These are phyloP conservation scores for Grifola frondosa DNA, from an alignment of 1,284 basidiomycete species.

Conservation along the genomic window DNA sequence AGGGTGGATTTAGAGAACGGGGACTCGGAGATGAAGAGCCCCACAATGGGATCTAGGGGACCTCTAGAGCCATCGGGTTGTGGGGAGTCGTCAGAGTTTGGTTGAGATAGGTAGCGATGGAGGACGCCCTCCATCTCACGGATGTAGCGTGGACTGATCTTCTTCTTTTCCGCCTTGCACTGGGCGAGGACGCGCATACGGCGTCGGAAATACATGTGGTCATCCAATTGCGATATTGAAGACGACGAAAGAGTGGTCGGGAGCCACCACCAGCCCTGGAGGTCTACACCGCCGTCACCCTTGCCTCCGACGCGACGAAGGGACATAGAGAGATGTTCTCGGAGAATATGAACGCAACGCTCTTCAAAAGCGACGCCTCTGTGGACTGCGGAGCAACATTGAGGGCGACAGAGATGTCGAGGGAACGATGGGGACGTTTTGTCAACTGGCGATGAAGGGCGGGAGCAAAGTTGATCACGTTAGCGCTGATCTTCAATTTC, in stretches of 20 bases:
- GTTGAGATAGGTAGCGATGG: conserved; percentile 40
- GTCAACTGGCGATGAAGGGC: too few relatives aligned
- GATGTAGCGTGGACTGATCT: conserved; percentile 74
- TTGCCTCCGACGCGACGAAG: conserved; percentile 77
- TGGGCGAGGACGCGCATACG: conserved; percentile 81
- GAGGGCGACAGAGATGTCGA: too few relatives aligned
- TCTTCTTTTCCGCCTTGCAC: conserved; percentile 87
- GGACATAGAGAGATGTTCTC: conserved; percentile 74
- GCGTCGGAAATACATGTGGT: conserved; percentile 18
- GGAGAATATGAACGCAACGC: conserved; percentile 62
- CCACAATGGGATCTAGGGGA: conserved; percentile 47
- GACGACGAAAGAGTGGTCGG: conserved; percentile 35
- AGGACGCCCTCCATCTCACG: conserved; percentile 88
- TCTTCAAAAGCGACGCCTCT: conserved; percentile 78
- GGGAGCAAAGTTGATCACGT: too few relatives aligned
- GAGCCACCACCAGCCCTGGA: conserved; percentile 93
- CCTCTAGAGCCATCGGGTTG: too few relatives aligned
- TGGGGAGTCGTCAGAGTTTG: neutral
- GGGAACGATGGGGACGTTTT: too few relatives aligned
- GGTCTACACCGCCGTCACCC: conserved; percentile 83
- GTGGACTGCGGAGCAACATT: conserved; percentile 50
- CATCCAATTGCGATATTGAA: neutral
- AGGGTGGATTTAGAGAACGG: conserved; percentile 71
- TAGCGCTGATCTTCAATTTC: too few relatives aligned
- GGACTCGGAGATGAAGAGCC: conserved; percentile 75